phyloP scores from a whole-genome alignment of 208 protist genomes.

The Kentomonas sorsogonicus region DNA sequence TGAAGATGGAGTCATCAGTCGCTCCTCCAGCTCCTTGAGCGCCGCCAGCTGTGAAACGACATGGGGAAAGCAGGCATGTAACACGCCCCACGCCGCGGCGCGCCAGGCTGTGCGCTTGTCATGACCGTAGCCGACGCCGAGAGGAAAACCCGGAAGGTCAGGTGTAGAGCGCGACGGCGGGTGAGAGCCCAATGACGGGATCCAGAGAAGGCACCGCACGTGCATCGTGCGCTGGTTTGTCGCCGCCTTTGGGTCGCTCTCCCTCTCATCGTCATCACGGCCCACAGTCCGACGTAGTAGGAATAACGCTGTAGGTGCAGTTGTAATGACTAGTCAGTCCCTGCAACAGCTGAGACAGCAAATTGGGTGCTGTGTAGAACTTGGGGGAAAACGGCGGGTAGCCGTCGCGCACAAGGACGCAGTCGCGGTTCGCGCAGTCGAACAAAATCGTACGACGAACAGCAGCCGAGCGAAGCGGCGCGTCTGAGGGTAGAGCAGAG shows the following conservation, averaged over 20 bases:
- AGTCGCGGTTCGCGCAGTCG: conserved; percentile 13
- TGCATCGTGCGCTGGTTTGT: not conserved
- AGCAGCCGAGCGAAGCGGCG: too few species aligned
- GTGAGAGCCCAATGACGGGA: not conserved
- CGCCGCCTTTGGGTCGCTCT: not conserved
- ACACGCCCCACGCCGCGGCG: conserved; percentile 41
- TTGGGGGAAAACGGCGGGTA: conserved; percentile 40
- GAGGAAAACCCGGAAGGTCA: conserved; percentile 13
- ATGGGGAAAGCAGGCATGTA: conserved; percentile 46
- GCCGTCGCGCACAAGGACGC: conserved; percentile 27
- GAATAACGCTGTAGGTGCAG: conserved; percentile 21
- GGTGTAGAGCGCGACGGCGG: not conserved
- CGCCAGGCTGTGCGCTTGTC: conserved; percentile 48
- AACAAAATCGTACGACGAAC: conserved; percentile 18
- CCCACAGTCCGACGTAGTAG: not conserved
- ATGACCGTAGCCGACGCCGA: conserved; percentile 45
- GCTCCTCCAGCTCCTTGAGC: conserved; percentile 22
- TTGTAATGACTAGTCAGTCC: conserved; percentile 43
- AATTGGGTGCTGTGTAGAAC: conserved; percentile 47
- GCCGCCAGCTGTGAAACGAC: conserved; percentile 35
- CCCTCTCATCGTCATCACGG: not conserved
- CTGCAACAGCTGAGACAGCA: conserved; percentile 60
- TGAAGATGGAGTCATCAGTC: conserved; percentile 17
- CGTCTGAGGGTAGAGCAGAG: too few species aligned
- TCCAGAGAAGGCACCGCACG: not conserved